Evolutionary conservation across 148 eudicot species (phyloP), one percentile per base, ranked within the genome.

Genomic region (Fagopyrum esculentum): DNA sequence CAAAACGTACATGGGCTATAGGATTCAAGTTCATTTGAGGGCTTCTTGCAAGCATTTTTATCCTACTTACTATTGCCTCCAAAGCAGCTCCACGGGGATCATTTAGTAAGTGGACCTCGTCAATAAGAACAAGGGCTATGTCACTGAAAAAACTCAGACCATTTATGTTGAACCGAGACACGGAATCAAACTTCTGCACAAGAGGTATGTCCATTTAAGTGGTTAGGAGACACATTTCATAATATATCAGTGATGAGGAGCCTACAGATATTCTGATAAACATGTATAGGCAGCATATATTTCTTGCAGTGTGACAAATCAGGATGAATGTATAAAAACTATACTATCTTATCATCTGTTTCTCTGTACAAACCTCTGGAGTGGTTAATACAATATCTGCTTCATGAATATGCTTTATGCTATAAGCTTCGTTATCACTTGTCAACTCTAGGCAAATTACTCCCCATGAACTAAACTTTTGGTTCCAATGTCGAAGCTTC

Each of bases 31-130:
- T 83, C 96, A 95, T 77, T 83, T 95, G 93, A 75, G 89, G 87
- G 45, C 87, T 90, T 76, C 88, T 71, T 73, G 97, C 82, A 73
- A 95, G 86, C 96, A 95, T 90, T 84, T 95, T 92, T 50, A 95
- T 77, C 84, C 99, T 92, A 83, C 97, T 90, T 72, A 95, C 96
- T 80, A 95, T 89, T 81, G 99, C 97, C 87, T 95, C 99, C 78
- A 95, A 81, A 77, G 97, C 90, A 84, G 99, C 96, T 73, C 99
- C 99, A 71, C 99, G 99, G 61, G 96, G 96, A 73, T 95, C 99
- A 83, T 92, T 95, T 81, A 95, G 82, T 78, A 95, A 56, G 84
- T 95, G 99, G 81, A 95, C 99, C 89, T 95, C 99, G 85, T 95
- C 99, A 73, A 95, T 87, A 61, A 95, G 94, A 74, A 95, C 77